Base-by-base conservation (phyloP, 2,329 filamentous ascomycete genomes). In the Talaromyces sp. region DNA sequence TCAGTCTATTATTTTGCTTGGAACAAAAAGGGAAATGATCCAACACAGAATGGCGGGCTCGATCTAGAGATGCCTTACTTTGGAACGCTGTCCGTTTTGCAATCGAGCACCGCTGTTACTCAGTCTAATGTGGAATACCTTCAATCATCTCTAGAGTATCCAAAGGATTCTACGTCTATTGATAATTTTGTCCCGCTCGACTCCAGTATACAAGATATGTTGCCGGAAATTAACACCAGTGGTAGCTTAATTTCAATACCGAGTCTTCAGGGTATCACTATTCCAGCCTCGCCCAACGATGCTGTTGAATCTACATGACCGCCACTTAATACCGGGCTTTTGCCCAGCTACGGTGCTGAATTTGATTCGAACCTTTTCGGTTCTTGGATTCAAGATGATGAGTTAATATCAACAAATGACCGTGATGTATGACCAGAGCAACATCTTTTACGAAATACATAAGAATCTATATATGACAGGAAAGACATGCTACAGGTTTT, bases 51-150 rank as follows among this genome's bases (percentile, higher is more conserved):
- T 19, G 10, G 21, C 19, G 8, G 4, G 6, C 12, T 57, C 3
- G 14, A 54, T 17, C 19, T 60, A 8, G 41, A 26, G 1, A 46
- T 60, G 19, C 54, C 54, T 27, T 60, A 60, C 17, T 53, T 60
- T 29, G 58, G 58, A 10, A 43, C 14, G 12, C 21, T 60, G 24
- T 60, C 58, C 5, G 27, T 60, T n/a, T 10, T 35, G n/a, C 29
- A 52, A 29, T 27, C 26, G 24, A 29, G 14, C 26, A 52, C 11
- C 24, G 19, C 17, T 21, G 11, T 52, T 3, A 7, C 8, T 3
- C n/a, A 17, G n/a, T 10, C 8, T 14, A 9, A 46, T 46, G 14
- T 9, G n/a, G 11, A 24, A 8, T 24, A 19, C 10, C 19, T 46
- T 5, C 14, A 46, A 10, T 46, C 11, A 29, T 52, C 48, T 29